Evolutionary conservation across 108 stramenopile genomes (phyloP).

Genomic region (Fragilaria crotonensis): DNA sequence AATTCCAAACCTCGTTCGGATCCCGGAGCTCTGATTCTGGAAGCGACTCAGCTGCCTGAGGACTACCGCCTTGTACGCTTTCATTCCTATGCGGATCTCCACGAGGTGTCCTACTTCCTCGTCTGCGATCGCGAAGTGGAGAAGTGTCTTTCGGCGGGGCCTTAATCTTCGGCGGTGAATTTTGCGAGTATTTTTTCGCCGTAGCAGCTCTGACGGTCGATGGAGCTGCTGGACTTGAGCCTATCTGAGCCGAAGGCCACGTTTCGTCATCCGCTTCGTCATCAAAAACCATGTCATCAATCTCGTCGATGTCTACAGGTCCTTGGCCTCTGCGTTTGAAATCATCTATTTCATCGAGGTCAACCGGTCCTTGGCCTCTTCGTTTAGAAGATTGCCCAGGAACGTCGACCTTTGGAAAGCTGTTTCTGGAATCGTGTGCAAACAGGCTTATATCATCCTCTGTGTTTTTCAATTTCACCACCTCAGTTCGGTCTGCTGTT

Average conservation of each 20-base stretch:
- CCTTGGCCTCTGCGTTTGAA: constrained; percentile 11
- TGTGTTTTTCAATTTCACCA: constrained; percentile 31
- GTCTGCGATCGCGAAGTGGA: background rate
- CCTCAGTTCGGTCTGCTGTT: constrained; percentile 6
- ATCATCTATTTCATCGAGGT: constrained; percentile 27
- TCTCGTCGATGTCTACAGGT: constrained; percentile 41
- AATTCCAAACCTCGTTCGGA: too few relatives aligned
- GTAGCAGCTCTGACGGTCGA: background rate
- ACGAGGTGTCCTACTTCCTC: background rate
- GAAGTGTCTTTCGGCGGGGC: background rate
- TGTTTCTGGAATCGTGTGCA: background rate
- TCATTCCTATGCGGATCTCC: background rate
- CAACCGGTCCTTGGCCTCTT: constrained; percentile 31
- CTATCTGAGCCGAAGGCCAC: background rate
- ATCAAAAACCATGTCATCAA: constrained; percentile 16
- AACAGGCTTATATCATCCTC: constrained; percentile 33
- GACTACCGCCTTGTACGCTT: background rate
- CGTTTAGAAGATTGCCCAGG: constrained; percentile 1
- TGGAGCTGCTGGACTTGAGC: background rate
- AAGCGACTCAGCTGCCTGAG: background rate
- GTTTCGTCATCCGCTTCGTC: background rate
- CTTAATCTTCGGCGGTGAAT: background rate
- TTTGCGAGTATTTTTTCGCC: background rate
- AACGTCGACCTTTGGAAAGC: background rate
- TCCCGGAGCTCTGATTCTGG: too few relatives aligned